Percentiles rank a stretch among this genome's conserved stretches.
These are phyloP conservation scores for Cucurbita moschata DNA, from an alignment of 306 rosid genomes.

Conservation along the genomic window DNA sequence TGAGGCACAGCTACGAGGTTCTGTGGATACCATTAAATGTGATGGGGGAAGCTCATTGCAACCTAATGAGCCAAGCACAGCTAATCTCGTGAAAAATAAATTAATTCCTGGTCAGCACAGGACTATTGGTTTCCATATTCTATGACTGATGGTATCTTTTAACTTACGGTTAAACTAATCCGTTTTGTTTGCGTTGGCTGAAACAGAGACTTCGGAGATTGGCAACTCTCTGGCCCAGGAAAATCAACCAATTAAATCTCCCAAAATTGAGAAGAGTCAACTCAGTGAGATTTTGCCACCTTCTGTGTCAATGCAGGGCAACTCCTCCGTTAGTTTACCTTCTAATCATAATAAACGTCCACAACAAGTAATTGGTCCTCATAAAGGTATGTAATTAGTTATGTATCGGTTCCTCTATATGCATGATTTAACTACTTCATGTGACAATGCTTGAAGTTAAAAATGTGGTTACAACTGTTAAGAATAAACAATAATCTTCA, in stretches of 20 bases:
- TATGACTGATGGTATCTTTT: background rate
- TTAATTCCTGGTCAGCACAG: conserved; percentile 33
- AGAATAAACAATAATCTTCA: background rate
- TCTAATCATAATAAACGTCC: conserved; percentile 57
- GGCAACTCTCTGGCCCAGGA: conserved; percentile 36
- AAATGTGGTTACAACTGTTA: background rate
- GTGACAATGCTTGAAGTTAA: background rate
- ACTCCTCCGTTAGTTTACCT: conserved; percentile 46
- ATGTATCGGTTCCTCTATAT: background rate
- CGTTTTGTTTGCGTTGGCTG: conserved; percentile 4
- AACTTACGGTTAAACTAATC: background rate
- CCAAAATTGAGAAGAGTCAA: conserved; percentile 40
- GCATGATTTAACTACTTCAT: background rate
- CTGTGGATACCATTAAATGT: conserved; percentile 42
- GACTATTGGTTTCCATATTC: conserved; percentile 2
- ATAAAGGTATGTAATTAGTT: conserved; percentile 45
- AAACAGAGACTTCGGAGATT: conserved; percentile 33
- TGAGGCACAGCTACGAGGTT: conserved; percentile 46
- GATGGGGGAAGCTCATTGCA: conserved; percentile 42
- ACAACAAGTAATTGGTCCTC: conserved; percentile 47
- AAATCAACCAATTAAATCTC: conserved; percentile 43
- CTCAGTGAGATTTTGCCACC: conserved; percentile 29
- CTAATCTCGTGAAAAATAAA: conserved; percentile 25
- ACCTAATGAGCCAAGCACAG: conserved; percentile 36
- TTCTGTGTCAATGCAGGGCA: conserved; percentile 34